phyloP scores from a whole-genome alignment of 345 rosid species.

The Citrus cavaleriei region DNA sequence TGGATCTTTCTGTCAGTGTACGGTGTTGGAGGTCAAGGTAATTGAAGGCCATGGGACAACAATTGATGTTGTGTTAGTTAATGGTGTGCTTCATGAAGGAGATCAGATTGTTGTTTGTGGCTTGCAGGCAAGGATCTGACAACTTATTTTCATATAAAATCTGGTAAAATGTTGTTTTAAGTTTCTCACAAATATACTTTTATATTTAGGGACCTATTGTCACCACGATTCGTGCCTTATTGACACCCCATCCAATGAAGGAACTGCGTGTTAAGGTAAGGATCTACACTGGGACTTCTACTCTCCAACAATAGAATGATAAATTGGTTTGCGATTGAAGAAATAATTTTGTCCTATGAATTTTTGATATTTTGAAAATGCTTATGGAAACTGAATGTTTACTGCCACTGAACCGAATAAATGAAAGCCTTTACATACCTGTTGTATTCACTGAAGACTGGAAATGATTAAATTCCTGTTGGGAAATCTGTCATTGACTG shows the following conservation, averaged over 20 bases:
- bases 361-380: neutral
- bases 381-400: neutral
- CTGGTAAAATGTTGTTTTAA: slow-evolving; percentile 1
- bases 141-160: neutral
- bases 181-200: slow-evolving; percentile 16
- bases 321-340: neutral
- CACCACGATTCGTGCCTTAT: slow-evolving; percentile 75
- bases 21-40: slow-evolving; percentile 95
- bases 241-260: slow-evolving; percentile 99
- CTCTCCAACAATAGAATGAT: neutral
- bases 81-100: slow-evolving; percentile 89
- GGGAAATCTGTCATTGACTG: neutral
- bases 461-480: neutral
- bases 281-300: neutral
- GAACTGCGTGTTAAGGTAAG: slow-evolving; percentile 91
- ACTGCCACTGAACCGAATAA: neutral
- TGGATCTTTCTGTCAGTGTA: slow-evolving; percentile 58
- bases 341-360: neutral
- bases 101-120: slow-evolving; percentile 97
- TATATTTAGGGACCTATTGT: slow-evolving; percentile 77
- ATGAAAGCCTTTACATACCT: neutral
- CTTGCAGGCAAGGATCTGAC: slow-evolving; percentile 63
- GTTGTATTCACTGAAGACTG: neutral
- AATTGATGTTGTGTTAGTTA: slow-evolving; percentile 88
- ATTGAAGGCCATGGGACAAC: slow-evolving; percentile 96